Conservation (phyloP, 2,329 filamentous ascomycete species). For the Neofusicoccum cordaticola region DNA sequence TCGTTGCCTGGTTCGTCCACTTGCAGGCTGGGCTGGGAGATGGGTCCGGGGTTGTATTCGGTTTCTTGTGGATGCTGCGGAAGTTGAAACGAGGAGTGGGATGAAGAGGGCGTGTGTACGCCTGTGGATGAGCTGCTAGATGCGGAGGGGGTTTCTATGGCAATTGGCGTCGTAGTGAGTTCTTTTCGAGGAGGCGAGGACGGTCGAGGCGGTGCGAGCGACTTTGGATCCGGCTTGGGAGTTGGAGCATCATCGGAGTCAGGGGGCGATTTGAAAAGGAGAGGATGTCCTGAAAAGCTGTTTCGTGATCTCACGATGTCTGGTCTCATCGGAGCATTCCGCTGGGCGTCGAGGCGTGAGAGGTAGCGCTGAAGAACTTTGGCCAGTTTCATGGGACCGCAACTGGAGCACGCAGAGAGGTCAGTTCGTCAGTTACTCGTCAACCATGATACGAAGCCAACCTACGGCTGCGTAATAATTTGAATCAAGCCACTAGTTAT, state of each 20-base stretch:
- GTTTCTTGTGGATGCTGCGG: not conserved
- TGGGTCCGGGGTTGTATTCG: not conserved
- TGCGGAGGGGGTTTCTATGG: not conserved
- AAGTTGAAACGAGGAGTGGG: not conserved
- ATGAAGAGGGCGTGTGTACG: too few relatives aligned
- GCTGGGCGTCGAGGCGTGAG: not conserved
- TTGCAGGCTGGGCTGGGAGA: not conserved
- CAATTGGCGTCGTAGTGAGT: too few relatives aligned
- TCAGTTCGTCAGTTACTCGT: not conserved
- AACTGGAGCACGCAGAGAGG: not conserved
- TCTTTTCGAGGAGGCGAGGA: too few relatives aligned
- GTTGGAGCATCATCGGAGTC: too few relatives aligned
- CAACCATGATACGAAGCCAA: not conserved
- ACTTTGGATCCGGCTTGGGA: too few relatives aligned
- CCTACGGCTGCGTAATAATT: constrained; percentile 32
- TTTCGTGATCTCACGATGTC: not conserved
- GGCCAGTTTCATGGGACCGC: constrained; percentile 37
- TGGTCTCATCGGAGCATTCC: not conserved
- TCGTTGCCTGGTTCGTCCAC: constrained; percentile 15
- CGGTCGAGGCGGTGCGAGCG: too few relatives aligned
- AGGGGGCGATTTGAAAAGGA: not conserved
- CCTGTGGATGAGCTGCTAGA: not conserved
- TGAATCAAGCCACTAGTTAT: constrained; percentile 26
- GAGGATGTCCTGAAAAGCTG: not conserved
- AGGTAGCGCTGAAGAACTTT: constrained; percentile 25